Conservation (phyloP, 345 rosid genomes). For the Leavenworthia alabamica region DNA sequence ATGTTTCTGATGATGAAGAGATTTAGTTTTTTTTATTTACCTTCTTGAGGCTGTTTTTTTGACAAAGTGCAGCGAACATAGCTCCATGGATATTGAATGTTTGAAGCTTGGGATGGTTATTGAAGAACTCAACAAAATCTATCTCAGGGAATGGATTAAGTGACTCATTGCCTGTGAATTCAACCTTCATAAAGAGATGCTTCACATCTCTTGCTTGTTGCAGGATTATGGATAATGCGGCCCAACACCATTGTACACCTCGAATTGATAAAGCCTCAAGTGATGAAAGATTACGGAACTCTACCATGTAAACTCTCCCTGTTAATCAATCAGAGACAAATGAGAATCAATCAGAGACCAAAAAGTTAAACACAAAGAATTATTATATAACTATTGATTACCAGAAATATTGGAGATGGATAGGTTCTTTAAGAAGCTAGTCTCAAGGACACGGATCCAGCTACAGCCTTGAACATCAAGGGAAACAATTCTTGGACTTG, state of each 20-base stretch:
- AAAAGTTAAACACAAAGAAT: too few relatives aligned
- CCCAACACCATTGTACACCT: conserved; percentile 97
- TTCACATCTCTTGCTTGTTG: conserved; percentile 75
- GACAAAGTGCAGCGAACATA: conserved; percentile 99
- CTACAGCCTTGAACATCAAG: conserved; percentile 91
- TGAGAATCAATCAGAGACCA: too few relatives aligned
- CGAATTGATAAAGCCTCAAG: conserved; percentile 69
- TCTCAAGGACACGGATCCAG: conserved; percentile 69
- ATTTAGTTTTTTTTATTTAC: conserved; percentile 39
- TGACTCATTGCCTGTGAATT: conserved; percentile 74
- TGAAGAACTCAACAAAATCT: conserved; percentile 85
- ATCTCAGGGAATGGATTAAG: conserved; percentile 88
- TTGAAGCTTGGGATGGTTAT: conserved; percentile 69
- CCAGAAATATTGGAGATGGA: conserved; percentile 74
- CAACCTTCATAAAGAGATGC: conserved; percentile 80
- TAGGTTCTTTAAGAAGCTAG: conserved; percentile 53
- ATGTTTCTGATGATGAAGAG: conserved; percentile 10
- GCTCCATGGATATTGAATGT: conserved; percentile 91
- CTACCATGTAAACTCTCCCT: conserved; percentile 88
- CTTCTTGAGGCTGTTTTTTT: conserved; percentile 86
- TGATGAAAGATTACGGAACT: conserved; percentile 61
- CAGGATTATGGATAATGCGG: conserved; percentile 67
- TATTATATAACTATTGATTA: conserved; percentile 31
- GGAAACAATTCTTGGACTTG: conserved; percentile 49
- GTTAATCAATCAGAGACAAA: conserved; percentile 21